phyloP scores from a whole-genome alignment of 139 green algal species.

The Spirogloea muscicola region DNA sequence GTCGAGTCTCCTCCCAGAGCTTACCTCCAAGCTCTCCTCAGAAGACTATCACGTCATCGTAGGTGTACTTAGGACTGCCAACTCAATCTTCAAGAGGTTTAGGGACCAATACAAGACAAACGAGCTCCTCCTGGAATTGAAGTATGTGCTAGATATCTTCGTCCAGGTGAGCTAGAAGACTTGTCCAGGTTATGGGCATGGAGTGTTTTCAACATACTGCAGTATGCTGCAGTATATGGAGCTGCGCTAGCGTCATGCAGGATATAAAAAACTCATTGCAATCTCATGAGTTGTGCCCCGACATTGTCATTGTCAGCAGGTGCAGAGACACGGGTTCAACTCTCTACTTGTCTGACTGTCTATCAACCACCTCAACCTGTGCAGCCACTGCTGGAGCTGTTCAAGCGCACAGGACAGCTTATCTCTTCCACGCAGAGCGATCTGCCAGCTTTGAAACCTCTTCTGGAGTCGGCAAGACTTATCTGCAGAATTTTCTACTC shows the following conservation, averaged over 20 bases:
- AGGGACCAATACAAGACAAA: slow-evolving; percentile 65
- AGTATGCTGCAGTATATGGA: too few relatives aligned
- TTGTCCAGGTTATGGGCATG: not conserved
- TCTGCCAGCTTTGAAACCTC: slow-evolving; percentile 50
- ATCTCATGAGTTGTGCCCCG: not conserved
- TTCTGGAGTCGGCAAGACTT: slow-evolving; percentile 68
- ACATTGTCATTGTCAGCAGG: too few relatives aligned
- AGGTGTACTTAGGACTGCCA: slow-evolving; percentile 83
- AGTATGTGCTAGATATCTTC: slow-evolving; percentile 74
- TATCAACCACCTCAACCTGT: too few relatives aligned
- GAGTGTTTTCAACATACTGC: not conserved
- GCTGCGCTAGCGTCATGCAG: too few relatives aligned
- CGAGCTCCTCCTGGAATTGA: slow-evolving; percentile 56
- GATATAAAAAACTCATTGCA: not conserved
- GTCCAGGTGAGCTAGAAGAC: too few relatives aligned
- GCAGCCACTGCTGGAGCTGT: slow-evolving; percentile 45
- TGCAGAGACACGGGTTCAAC: too few relatives aligned
- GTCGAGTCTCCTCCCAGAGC: slow-evolving; percentile 81
- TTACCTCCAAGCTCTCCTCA: slow-evolving; percentile 67
- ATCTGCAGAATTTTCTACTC: slow-evolving; percentile 85
- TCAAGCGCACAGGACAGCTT: slow-evolving; percentile 13
- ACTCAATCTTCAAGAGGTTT: slow-evolving; percentile 96
- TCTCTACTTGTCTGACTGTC: too few relatives aligned
- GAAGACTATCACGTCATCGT: slow-evolving; percentile 62
- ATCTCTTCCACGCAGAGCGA: slow-evolving; percentile 40